A percentile compares a stretch with the other conserved stretches of the same genome.
Conservation (phyloP, 2,329 filamentous ascomycete species). For the Fusarium sulawesiense region DNA sequence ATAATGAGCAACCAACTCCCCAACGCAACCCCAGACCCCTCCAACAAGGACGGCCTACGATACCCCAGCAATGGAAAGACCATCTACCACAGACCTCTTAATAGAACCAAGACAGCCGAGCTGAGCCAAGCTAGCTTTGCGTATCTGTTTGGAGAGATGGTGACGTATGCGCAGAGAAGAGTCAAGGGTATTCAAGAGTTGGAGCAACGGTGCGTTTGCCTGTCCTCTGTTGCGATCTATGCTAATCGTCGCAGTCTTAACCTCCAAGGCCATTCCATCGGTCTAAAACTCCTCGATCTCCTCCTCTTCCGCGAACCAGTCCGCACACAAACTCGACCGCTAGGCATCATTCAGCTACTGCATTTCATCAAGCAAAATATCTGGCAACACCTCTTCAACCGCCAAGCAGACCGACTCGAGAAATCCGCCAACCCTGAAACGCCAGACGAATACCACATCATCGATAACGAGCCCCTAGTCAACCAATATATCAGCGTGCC, state of each 20-base stretch:
- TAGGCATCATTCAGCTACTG: slow-evolving; percentile 88
- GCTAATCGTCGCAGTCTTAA: slow-evolving; percentile 72
- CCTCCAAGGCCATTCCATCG: slow-evolving; percentile 90
- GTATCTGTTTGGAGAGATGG: slow-evolving; percentile 96
- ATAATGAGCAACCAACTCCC: slow-evolving; percentile 63
- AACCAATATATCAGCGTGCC: slow-evolving; percentile 95
- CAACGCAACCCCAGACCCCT: slow-evolving; percentile 53
- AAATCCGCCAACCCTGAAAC: slow-evolving; percentile 84
- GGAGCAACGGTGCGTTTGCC: slow-evolving; percentile 84
- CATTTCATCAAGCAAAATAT: slow-evolving; percentile 95
- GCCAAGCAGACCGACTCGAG: slow-evolving; percentile 92
- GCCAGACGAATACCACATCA: slow-evolving; percentile 98
- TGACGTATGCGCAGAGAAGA: slow-evolving; percentile 89
- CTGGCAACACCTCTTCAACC: slow-evolving; percentile 91
- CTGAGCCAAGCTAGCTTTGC: slow-evolving; percentile 94
- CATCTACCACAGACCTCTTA: slow-evolving; percentile 96
- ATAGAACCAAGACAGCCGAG: slow-evolving; percentile 88
- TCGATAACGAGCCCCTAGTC: slow-evolving; percentile 96
- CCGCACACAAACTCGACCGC: slow-evolving; percentile 79
- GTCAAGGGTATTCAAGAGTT: slow-evolving; percentile 94
- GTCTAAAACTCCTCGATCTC: slow-evolving; percentile 93
- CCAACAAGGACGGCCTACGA: slow-evolving; percentile 73
- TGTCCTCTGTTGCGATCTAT: too few relatives aligned
- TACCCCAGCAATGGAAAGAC: slow-evolving; percentile 95
- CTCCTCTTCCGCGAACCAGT: slow-evolving; percentile 85